Evolutionary conservation across 192 early-diverging fungal genomes (phyloP).

Genomic region (Haplosporangium gracile): DNA sequence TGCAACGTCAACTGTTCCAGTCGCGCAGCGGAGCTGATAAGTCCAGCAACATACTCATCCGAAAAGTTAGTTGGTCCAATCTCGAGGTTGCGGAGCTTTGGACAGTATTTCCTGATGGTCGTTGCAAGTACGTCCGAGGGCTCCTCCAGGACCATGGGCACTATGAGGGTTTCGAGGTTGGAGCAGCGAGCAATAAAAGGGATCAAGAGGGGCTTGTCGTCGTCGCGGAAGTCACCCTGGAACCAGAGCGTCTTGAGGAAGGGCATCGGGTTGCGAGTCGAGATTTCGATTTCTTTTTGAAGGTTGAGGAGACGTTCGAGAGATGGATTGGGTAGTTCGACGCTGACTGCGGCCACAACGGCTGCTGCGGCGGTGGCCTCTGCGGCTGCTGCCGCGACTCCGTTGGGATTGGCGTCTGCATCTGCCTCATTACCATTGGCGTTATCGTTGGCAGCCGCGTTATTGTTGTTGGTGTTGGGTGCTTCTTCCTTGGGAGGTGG

Average conservation of each 20-base stretch:
- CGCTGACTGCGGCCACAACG: background rate
- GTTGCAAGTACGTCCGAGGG: constrained; percentile 4
- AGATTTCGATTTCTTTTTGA: constrained; percentile 1
- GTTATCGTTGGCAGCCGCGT: background rate
- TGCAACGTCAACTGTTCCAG: constrained; percentile 3
- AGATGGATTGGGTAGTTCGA: background rate
- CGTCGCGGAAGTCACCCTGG: background rate
- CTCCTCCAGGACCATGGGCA: background rate
- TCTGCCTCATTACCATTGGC: background rate
- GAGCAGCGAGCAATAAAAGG: constrained; percentile 2
- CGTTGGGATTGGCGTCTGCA: background rate
- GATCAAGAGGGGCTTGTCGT: background rate
- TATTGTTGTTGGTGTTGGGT: background rate
- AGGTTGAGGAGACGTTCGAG: constrained; percentile 1
- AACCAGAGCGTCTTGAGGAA: constrained; percentile 4
- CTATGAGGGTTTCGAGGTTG: constrained; percentile 1
- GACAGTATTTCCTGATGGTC: background rate
- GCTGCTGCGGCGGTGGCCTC: background rate
- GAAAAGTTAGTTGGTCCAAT: constrained; percentile 1
- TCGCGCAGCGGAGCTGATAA: background rate
- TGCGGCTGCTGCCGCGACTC: background rate
- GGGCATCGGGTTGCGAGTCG: background rate
- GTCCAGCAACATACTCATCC: background rate
- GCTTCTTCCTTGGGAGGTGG: constrained; percentile 1
- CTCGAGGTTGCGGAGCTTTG: constrained; percentile 2